A percentile compares a stretch with the other conserved stretches of the same genome.
phyloP scores from a whole-genome alignment of 2,329 filamentous ascomycete genomes.

The Metarhizium brunneum region DNA sequence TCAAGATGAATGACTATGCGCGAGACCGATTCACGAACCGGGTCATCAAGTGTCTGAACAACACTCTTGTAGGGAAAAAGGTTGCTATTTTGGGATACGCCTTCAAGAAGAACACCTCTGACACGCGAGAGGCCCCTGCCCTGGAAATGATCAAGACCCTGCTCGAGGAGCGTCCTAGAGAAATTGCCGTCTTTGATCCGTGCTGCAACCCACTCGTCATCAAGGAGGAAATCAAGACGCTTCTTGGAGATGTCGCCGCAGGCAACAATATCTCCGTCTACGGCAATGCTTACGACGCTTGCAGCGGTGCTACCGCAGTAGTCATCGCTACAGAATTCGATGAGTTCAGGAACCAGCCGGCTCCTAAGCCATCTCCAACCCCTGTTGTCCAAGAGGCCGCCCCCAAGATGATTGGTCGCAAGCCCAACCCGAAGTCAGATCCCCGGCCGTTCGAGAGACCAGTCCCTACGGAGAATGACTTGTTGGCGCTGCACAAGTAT shows the following conservation, averaged over 20 bases:
- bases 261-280: conserved; percentile 38
- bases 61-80: conserved; percentile 61
- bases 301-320: conserved; percentile 37
- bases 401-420: conserved; percentile 23
- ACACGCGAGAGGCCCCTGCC: conserved; percentile 63
- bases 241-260: conserved; percentile 29
- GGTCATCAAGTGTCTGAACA: conserved; percentile 58
- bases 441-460: conserved; percentile 34
- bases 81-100: conserved; percentile 65
- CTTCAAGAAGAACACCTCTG: conserved; percentile 72
- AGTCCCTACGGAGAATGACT: conserved; percentile 32
- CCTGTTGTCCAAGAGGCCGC: conserved; percentile 14
- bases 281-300: conserved; percentile 39
- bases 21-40: conserved; percentile 58
- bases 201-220: conserved; percentile 44
- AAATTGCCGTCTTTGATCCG: conserved; percentile 62
- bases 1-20: conserved; percentile 70
- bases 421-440: conserved; percentile 32
- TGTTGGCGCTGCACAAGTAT: conserved; percentile 38
- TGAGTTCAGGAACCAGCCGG: conserved; percentile 39
- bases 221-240: conserved; percentile 37
- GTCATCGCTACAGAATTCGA: conserved; percentile 49
- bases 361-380: conserved; percentile 19
- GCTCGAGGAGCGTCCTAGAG: conserved; percentile 52
- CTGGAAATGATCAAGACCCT: conserved; percentile 58